Conservation (phyloP, 805 yeast species). For the Metschnikowia continentalis region DNA sequence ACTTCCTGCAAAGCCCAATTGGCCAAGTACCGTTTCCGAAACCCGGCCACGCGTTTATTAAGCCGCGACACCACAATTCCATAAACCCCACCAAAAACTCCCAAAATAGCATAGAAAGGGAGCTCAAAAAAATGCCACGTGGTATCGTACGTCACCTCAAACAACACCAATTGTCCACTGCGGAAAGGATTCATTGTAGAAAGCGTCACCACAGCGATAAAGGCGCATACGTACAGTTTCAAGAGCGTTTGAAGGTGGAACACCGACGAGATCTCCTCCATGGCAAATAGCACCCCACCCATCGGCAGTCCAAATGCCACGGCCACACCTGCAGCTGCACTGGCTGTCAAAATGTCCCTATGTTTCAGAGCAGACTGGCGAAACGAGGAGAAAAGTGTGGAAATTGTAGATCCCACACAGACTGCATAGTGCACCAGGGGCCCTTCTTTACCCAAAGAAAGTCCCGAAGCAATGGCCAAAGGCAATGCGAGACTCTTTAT, state of each 20-base stretch:
- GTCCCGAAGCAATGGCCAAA: constrained; percentile 85
- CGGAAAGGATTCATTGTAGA: constrained; percentile 86
- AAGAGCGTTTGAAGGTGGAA: constrained; percentile 78
- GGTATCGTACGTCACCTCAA: constrained; percentile 83
- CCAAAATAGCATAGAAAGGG: constrained; percentile 72
- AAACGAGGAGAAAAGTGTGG: constrained; percentile 48
- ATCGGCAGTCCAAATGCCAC: constrained; percentile 97
- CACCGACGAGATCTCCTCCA: constrained; percentile 81
- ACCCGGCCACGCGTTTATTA: constrained; percentile 71
- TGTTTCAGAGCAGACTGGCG: constrained; percentile 42
- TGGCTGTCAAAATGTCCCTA: constrained; percentile 73
- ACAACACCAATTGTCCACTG: constrained; percentile 90
- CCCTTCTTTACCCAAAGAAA: constrained; percentile 96
- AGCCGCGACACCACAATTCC: constrained; percentile 74
- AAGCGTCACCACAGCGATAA: constrained; percentile 79
- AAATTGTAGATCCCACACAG: constrained; percentile 84
- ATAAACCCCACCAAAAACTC: constrained; percentile 87
- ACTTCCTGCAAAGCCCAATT: constrained; percentile 68
- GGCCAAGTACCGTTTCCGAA: constrained; percentile 66
- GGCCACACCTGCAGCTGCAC: constrained; percentile 97
- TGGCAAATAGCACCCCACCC: constrained; percentile 90
- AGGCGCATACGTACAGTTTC: constrained; percentile 87
- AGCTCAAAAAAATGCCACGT: constrained; percentile 86
- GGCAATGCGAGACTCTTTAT: constrained; percentile 83
- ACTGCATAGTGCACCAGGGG: constrained; percentile 98